phyloP scores from a whole-genome alignment of 2,329 filamentous ascomycete species.

The Sphaerostilbella broomeana region DNA sequence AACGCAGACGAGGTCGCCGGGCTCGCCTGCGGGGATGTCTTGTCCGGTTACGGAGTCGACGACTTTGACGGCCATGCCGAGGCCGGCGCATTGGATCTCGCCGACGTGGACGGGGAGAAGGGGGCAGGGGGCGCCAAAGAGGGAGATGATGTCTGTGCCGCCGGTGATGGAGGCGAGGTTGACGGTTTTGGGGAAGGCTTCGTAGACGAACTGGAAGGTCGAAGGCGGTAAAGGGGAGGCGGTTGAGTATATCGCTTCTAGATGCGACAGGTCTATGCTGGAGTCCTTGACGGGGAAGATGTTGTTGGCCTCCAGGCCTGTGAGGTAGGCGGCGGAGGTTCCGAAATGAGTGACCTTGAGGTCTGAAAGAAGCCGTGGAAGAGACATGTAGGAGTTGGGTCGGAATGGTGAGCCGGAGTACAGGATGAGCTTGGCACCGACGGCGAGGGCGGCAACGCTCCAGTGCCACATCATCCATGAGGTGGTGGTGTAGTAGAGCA shows the following conservation, averaged over 20 bases:
- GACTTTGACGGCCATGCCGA: constrained; percentile 69
- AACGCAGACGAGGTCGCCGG: constrained; percentile 83
- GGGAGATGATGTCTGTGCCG: constrained; percentile 91
- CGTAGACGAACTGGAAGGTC: constrained; percentile 86
- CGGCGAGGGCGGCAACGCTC: constrained; percentile 79
- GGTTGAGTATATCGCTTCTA: constrained; percentile 88
- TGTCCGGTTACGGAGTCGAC: constrained; percentile 53
- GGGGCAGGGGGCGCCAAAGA: constrained; percentile 82
- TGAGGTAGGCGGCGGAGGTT: constrained; percentile 90
- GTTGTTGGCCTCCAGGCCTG: constrained; percentile 74
- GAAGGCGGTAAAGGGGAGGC: constrained; percentile 88
- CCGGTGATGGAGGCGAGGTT: constrained; percentile 92
- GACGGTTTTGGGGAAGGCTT: constrained; percentile 69
- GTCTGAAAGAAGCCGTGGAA: constrained; percentile 75
- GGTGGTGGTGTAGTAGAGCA: constrained; percentile 92
- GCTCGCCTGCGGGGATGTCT: constrained; percentile 52
- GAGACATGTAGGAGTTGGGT: constrained; percentile 69
- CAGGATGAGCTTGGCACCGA: constrained; percentile 74
- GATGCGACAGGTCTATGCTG: constrained; percentile 50
- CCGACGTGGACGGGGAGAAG: constrained; percentile 65
- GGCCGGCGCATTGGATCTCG: constrained; percentile 69
- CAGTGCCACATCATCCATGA: constrained; percentile 99
- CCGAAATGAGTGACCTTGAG: constrained; percentile 87
- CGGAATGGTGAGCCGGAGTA: constrained; percentile 92
- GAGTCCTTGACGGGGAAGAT: constrained; percentile 50